Conservation (phyloP, 352 stramenopile species). For the Phytophthora sp. region DNA sequence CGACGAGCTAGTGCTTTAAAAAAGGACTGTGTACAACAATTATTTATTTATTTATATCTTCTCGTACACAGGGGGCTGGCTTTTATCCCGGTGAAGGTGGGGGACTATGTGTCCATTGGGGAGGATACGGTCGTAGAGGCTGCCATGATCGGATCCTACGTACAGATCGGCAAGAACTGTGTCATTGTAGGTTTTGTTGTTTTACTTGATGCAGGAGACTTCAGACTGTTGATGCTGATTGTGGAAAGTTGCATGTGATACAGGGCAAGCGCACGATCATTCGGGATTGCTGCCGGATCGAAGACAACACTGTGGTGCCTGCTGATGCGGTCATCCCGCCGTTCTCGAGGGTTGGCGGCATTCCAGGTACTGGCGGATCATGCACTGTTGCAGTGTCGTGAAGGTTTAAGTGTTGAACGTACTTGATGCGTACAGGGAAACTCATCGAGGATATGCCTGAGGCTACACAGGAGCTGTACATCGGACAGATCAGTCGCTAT, state of each 20-base stretch:
- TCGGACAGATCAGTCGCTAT: slow-evolving; percentile 79
- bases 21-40: not conserved
- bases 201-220: not conserved
- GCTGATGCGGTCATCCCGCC: slow-evolving; percentile 77
- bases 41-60: slow-evolving; percentile 5
- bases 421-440: slow-evolving; percentile 47
- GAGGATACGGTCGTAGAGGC: slow-evolving; percentile 80
- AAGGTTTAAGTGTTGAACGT: not conserved
- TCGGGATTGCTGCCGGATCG: slow-evolving; percentile 84
- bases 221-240: slow-evolving; percentile 1
- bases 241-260: not conserved
- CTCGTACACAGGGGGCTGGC: slow-evolving; percentile 54
- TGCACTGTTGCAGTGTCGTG: not conserved
- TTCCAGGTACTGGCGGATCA: slow-evolving; percentile 53
- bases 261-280: slow-evolving; percentile 86
- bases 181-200: slow-evolving; percentile 67
- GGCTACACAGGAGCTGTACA: slow-evolving; percentile 75
- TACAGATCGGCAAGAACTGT: slow-evolving; percentile 87
- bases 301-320: slow-evolving; percentile 83
- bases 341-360: slow-evolving; percentile 75
- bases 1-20: slow-evolving; percentile 11
- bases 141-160: slow-evolving; percentile 82
- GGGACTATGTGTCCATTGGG: slow-evolving; percentile 83
- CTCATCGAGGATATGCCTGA: slow-evolving; percentile 81
- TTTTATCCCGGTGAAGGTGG: slow-evolving; percentile 87